These are phyloP conservation scores for Nicotiana obtusifolia DNA, from an alignment of 257 asterid species.

Conservation along the genomic window DNA sequence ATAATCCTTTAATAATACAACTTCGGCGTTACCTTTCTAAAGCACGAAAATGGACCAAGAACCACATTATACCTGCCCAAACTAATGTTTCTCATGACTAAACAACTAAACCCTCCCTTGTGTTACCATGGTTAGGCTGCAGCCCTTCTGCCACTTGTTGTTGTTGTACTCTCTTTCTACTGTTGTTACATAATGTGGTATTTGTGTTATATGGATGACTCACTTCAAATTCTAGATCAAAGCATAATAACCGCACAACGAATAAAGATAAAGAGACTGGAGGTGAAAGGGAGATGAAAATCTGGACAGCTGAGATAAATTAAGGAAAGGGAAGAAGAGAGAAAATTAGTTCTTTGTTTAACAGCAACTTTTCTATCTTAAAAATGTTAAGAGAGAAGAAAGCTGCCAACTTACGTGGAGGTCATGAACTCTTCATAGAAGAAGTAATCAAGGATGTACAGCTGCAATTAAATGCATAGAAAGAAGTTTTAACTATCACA, in stretches of 20 bases:
- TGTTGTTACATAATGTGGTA: neutral
- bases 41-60: neutral
- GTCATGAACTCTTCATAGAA: constrained; percentile 92
- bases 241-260: neutral
- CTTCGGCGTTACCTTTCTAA: neutral
- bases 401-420: constrained; percentile 73
- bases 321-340: neutral
- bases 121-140: neutral
- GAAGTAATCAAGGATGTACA: constrained; percentile 88
- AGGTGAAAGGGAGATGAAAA: neutral
- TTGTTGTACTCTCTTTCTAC: neutral
- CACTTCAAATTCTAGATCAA: neutral
- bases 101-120: neutral
- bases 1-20: neutral
- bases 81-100: neutral
- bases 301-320: neutral
- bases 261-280: neutral
- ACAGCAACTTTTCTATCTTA: neutral
- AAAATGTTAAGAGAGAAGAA: neutral
- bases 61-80: neutral
- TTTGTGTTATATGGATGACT: neutral
- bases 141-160: neutral
- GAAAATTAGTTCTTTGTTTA: neutral
- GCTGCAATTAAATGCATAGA: constrained; percentile 38
- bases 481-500: constrained; percentile 2